Evolutionary conservation across 1,284 basidiomycete genomes (phyloP), one percentile per base, ranked within the genome.

Genomic region (Schizopora paradoxa): DNA sequence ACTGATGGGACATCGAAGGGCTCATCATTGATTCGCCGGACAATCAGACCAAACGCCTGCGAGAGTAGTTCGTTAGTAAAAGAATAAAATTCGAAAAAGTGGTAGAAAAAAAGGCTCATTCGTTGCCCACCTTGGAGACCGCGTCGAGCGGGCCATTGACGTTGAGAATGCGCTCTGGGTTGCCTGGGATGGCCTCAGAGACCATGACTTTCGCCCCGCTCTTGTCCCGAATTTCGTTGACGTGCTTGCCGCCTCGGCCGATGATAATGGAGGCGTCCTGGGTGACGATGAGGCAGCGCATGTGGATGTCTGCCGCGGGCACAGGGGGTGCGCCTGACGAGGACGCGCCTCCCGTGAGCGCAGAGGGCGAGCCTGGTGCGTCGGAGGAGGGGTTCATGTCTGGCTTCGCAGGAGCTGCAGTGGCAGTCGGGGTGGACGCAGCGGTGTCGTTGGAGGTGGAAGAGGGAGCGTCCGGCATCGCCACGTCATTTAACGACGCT

Each of bases 241-340:
- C 94, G 67, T 99, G 95, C 45, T 89, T 81, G 53, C 96, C 96
- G 41, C 75, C 89, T 67, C 94, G 94, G 32, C 96, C 96, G 61
- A 99, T 99, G 70, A 99, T 99, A 67, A 99, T 93, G 48, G 91
- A 95, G 13, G 96, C 96, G 66, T 99, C 96, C 68, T 97, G 93
- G 7, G 96, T 99, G 56, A 99, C 94, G 61, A 99, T 99, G 60
- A 99, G 73, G 66, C 88, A 92, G 43, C 91, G 82, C 89, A 95
- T 92, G 56, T 92, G 87, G 54, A 95, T 95, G 67, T 75, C 81
- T 35, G 84, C 81, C 3, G 86, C 77, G 13, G 84, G 79, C 6
- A 69, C 60, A 10, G 64, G 47, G 16, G 56, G 56, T 31, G 51
- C 43, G 41, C 45, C 50, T 25, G 59, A 58, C 23, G 52, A 40